Evolutionary conservation across 176 grass and related monocot species (phyloP).

Genomic region (Typha latifolia): DNA sequence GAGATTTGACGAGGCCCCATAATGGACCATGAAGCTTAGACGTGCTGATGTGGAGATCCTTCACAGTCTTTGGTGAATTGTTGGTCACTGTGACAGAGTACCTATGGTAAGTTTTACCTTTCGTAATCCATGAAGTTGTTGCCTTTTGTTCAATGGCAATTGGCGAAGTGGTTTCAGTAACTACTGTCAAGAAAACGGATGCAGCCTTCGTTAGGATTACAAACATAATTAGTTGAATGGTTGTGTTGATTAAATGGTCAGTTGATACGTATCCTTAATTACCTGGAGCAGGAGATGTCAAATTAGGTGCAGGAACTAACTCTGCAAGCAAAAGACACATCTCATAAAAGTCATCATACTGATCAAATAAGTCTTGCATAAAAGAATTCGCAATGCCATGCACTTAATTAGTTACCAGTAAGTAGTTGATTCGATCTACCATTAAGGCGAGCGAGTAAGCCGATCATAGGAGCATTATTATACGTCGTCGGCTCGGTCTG

Average conservation of each 20-base stretch:
- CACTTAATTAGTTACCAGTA: slow-evolving; percentile 6
- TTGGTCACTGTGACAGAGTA: slow-evolving; percentile 62
- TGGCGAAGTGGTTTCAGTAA: slow-evolving; percentile 13
- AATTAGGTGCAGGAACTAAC: not conserved
- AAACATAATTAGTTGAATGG: no score
- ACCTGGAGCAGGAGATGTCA: slow-evolving; percentile 31
- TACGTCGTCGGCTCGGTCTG: slow-evolving; percentile 88
- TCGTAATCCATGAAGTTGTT: slow-evolving; percentile 45
- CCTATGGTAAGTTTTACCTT: slow-evolving; percentile 42
- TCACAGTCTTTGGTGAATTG: slow-evolving; percentile 49
- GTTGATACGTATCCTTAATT: slow-evolving; percentile 5
- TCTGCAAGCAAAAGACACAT: slow-evolving; percentile 13
- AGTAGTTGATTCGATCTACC: slow-evolving; percentile 32
- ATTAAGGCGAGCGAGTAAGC: slow-evolving; percentile 60
- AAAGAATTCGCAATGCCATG: not conserved
- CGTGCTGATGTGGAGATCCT: slow-evolving; percentile 57
- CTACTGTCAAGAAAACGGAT: slow-evolving; percentile 17
- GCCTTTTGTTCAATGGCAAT: slow-evolving; percentile 40
- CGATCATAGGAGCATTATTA: slow-evolving; percentile 78
- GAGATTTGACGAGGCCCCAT: slow-evolving; percentile 58
- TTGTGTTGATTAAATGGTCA: not conserved
- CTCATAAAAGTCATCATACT: not conserved
- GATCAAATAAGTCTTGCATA: not conserved
- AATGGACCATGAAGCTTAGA: slow-evolving; percentile 39
- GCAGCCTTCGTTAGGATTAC: no score